phyloP scores from a whole-genome alignment of 1,284 basidiomycete genomes.

The Cystobasidium pallidum region DNA sequence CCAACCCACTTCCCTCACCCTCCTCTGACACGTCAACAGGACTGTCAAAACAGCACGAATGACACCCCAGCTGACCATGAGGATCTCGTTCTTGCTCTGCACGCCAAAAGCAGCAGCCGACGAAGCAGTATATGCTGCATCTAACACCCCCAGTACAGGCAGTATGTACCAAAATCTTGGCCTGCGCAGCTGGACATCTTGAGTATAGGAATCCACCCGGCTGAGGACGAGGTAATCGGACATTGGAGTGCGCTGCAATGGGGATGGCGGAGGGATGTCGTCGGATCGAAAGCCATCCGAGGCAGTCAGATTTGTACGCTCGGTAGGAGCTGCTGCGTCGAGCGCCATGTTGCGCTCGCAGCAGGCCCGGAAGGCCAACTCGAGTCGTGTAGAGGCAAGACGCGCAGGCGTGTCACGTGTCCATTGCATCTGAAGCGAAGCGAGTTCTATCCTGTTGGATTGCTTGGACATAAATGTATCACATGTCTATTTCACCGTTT shows the following conservation, averaged over 20 bases:
- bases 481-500: neutral
- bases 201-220: constrained; percentile 16
- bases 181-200: constrained; percentile 30
- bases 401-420: neutral
- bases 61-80: constrained; percentile 18
- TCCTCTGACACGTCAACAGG: constrained; percentile 8
- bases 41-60: constrained; percentile 18
- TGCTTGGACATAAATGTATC: neutral
- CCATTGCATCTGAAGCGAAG: neutral
- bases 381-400: neutral
- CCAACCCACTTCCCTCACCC: constrained; percentile 41
- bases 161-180: constrained; percentile 30
- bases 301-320: neutral
- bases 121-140: constrained; percentile 32
- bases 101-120: constrained; percentile 9
- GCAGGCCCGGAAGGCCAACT: constrained; percentile 1
- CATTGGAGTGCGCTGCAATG: neutral
- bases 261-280: neutral
- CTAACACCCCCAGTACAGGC: constrained; percentile 12
- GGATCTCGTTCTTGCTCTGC: constrained; percentile 32
- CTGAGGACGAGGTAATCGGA: constrained; percentile 42
- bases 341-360: neutral
- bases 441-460: too few species aligned
- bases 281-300: neutral
- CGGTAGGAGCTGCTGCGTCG: neutral